Evolutionary conservation across 2,329 filamentous ascomycete genomes (phyloP).

Genomic region (Pseudogymnoascus sp.): DNA sequence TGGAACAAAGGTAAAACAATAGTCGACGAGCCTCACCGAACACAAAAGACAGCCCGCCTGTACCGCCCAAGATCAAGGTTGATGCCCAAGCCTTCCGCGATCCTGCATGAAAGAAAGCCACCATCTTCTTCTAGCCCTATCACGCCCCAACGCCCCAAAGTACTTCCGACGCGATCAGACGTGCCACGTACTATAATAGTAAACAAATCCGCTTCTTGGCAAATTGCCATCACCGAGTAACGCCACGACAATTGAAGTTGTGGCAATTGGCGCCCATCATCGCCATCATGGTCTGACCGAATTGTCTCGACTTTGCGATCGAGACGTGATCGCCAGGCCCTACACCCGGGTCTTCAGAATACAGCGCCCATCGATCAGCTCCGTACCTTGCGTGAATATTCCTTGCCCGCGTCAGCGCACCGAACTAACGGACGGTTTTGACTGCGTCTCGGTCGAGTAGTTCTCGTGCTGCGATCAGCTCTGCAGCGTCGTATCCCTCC

Average conservation of each 20-base stretch:
- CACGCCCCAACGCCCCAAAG: conserved; percentile 1
- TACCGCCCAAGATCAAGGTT: conserved; percentile 3
- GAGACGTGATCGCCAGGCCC: conserved; percentile 3
- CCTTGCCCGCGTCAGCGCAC: background rate
- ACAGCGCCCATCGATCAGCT: background rate
- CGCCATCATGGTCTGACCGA: conserved; percentile 1
- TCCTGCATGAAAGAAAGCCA: conserved; percentile 3
- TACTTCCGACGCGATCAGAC: background rate
- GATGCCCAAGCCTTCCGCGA: conserved; percentile 10
- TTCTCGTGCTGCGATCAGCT: conserved; percentile 63
- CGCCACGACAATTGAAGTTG: background rate
- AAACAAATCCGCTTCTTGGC: background rate
- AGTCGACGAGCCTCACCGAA: background rate
- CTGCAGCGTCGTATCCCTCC: conserved; percentile 63
- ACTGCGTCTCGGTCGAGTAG: conserved; percentile 25
- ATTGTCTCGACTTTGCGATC: background rate
- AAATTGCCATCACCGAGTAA: background rate
- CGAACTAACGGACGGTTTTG: conserved; percentile 22
- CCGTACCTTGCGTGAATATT: conserved; percentile 19
- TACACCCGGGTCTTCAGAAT: conserved; percentile 7
- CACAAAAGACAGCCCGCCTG: background rate
- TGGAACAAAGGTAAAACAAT: background rate
- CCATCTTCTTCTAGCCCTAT: background rate
- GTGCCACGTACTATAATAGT: conserved; percentile 8
- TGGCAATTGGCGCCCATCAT: background rate